A percentile compares a stretch with the other conserved stretches of the same genome.
phyloP scores from a whole-genome alignment of 1,139 yeast species.

The Suhomyces terraborum region DNA sequence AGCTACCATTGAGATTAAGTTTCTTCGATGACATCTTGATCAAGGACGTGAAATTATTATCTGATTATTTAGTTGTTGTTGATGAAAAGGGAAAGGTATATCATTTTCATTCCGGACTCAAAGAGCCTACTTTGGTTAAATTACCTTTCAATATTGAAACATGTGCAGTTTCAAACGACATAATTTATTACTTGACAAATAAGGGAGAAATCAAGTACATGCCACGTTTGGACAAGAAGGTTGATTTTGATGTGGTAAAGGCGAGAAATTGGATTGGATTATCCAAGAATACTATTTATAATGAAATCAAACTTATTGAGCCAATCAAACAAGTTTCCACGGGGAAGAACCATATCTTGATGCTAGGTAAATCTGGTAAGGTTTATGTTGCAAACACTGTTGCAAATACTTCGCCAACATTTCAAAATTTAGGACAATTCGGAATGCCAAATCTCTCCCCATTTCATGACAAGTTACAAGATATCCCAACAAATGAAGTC shows the following conservation, averaged over 20 bases:
- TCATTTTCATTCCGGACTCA: conserved; percentile 57
- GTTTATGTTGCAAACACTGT: conserved; percentile 56
- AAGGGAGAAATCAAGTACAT: conserved; percentile 55
- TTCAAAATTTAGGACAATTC: conserved; percentile 69
- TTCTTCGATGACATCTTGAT: conserved; percentile 65
- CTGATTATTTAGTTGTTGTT: conserved; percentile 59
- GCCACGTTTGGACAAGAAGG: conserved; percentile 38
- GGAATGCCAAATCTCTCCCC: conserved; percentile 78
- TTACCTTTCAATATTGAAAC: conserved; percentile 50
- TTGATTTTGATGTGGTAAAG: conserved; percentile 20
- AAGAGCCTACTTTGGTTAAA: conserved; percentile 27
- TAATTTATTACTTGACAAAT: conserved; percentile 57
- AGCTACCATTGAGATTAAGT: conserved; percentile 59
- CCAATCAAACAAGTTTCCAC: conserved; percentile 52
- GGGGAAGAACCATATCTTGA: conserved; percentile 69
- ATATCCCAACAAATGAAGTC: conserved; percentile 31
- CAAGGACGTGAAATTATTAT: conserved; percentile 55
- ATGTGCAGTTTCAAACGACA: conserved; percentile 55
- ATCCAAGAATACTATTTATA: conserved; percentile 10
- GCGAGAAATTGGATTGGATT: conserved; percentile 31
- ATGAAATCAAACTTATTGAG: conserved; percentile 31
- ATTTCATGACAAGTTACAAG: conserved; percentile 27
- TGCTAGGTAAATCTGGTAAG: conserved; percentile 62
- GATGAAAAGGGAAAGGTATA: conserved; percentile 72
- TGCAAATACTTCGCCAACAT: conserved; percentile 27